These are phyloP conservation scores for Erysimum pusillum DNA, from an alignment of 441 rosid species.

Conservation along the genomic window DNA sequence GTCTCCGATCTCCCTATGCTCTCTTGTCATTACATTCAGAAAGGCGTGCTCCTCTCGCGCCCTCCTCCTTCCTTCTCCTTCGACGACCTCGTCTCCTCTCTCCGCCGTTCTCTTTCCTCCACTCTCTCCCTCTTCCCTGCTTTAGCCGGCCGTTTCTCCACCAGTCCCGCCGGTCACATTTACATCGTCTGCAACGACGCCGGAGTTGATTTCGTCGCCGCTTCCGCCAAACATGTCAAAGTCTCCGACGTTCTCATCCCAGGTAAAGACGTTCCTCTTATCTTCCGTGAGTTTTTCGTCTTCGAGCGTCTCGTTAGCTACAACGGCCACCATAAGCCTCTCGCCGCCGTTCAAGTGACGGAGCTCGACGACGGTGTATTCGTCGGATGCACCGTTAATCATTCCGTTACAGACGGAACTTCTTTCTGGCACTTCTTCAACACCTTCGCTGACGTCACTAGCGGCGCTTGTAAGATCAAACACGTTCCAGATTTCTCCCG, in stretches of 20 bases:
- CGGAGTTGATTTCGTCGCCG: conserved; percentile 74
- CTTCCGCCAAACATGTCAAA: conserved; percentile 57
- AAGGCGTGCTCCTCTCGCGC: conserved; percentile 74
- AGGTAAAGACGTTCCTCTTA: conserved; percentile 61
- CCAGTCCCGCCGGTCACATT: conserved; percentile 68
- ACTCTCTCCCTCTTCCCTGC: conserved; percentile 82
- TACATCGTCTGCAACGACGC: conserved; percentile 76
- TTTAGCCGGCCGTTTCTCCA: conserved; percentile 82
- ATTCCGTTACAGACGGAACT: conserved; percentile 87
- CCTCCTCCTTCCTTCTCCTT: conserved; percentile 64
- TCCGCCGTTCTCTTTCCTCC: conserved; percentile 70
- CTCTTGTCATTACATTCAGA: conserved; percentile 94
- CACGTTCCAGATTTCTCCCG: conserved; percentile 69
- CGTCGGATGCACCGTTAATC: conserved; percentile 82
- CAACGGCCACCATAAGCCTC: conserved; percentile 74
- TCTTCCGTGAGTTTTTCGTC: conserved; percentile 73
- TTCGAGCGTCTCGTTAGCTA: conserved; percentile 74
- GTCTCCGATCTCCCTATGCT: conserved; percentile 98
- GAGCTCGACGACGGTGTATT: conserved; percentile 80
- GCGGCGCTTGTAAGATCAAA: conserved; percentile 65
- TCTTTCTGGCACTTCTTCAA: conserved; percentile 98
- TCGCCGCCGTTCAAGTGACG: conserved; percentile 86
- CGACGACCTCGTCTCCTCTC: conserved; percentile 57
- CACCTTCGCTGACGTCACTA: conserved; percentile 76
- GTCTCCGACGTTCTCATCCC: conserved; percentile 58